Conservation (phyloP, 139 green algal genomes). For the Haematococcus lacustris region DNA sequence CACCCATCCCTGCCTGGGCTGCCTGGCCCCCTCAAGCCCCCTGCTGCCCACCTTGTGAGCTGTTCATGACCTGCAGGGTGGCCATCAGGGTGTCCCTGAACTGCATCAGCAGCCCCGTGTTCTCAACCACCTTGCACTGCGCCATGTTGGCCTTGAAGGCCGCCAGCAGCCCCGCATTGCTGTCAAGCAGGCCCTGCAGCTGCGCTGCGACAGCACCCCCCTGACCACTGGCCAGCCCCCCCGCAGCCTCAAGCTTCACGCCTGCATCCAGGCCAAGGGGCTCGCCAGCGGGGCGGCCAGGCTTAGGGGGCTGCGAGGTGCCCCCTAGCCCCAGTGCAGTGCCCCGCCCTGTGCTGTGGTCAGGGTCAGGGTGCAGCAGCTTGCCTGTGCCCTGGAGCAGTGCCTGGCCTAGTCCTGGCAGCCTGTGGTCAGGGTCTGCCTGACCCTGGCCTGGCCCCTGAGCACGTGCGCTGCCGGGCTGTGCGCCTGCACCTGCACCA, state of each 20-base stretch:
- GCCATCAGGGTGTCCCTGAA: constrained; percentile 79
- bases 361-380: not conserved
- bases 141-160: constrained; percentile 56
- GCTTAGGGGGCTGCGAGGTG: not conserved
- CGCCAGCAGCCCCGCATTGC: constrained; percentile 58
- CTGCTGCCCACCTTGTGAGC: constrained; percentile 20
- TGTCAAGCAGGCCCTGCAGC: not conserved
- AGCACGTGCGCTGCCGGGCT: not conserved
- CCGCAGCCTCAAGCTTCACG: no score
- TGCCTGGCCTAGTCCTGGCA: not conserved
- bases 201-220: not conserved
- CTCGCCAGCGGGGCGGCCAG: no score
- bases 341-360: not conserved
- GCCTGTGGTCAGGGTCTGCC: no score
- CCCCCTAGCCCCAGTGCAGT: not conserved
- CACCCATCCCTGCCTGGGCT: constrained; percentile 51
- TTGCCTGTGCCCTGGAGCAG: not conserved
- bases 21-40: constrained; percentile 17
- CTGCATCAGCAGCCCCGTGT: constrained; percentile 70
- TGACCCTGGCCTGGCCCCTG: not conserved
- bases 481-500: not conserved
- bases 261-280: no score
- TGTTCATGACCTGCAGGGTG: constrained; percentile 64
- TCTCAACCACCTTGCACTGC: constrained; percentile 66
- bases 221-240: not conserved